Conservation (phyloP, 441 rosid species). For the Euphorbia celastroides region DNA sequence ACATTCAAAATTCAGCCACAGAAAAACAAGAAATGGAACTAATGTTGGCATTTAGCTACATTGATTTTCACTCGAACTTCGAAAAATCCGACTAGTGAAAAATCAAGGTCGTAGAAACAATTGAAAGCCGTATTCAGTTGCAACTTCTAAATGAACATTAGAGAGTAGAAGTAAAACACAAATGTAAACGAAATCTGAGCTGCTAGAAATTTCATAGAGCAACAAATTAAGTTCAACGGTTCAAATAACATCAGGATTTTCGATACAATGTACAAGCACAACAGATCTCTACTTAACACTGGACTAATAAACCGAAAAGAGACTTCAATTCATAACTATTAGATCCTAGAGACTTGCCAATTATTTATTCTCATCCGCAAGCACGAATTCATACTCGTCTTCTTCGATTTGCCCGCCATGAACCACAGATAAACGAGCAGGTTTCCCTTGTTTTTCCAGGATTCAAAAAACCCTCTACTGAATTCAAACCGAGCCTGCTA, state of each 20-base stretch:
- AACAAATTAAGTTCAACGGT: slow-evolving; percentile 23
- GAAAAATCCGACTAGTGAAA: neutral
- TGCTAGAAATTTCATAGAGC: too few species aligned
- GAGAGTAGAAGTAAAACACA: neutral
- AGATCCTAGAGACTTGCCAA: slow-evolving; percentile 28
- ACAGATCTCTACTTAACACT: slow-evolving; percentile 34
- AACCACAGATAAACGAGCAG: too few species aligned
- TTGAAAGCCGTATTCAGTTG: too few species aligned
- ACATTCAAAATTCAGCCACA: neutral
- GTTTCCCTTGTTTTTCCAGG: too few species aligned
- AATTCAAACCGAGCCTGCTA: slow-evolving; percentile 32
- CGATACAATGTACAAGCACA: slow-evolving; percentile 39
- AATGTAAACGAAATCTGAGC: neutral
- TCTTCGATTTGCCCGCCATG: too few species aligned
- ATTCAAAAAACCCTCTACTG: too few species aligned
- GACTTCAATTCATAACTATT: slow-evolving; percentile 18
- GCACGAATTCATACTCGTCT: too few species aligned
- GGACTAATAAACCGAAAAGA: slow-evolving; percentile 25
- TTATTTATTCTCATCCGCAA: slow-evolving; percentile 34
- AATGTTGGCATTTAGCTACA: too few species aligned
- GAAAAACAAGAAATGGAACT: too few species aligned
- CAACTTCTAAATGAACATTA: too few species aligned
- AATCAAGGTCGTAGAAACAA: neutral
- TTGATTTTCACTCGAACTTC: too few species aligned
- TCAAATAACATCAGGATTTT: slow-evolving; percentile 25